Base-by-base conservation (phyloP, 371 early-diverging fungal species). In the Quaeritorhiza haematococci region DNA sequence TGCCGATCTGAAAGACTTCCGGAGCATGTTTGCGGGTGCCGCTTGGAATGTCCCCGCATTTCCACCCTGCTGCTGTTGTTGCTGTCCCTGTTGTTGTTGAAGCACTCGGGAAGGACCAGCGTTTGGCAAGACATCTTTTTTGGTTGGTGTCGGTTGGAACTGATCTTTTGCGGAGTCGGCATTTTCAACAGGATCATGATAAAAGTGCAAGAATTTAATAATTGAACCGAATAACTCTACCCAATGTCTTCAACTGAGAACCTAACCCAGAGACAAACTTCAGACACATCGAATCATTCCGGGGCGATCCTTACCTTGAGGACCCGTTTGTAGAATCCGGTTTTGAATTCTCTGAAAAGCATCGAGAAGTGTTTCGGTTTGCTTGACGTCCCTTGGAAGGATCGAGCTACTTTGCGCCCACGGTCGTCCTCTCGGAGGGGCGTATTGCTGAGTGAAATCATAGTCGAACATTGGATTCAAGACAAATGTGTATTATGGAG, bases 1-100 rank as follows among this genome's bases (percentile, higher is more conserved):
- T 5, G 67, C 71, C 24, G 72, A 72, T 28, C 77, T 50, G 48
- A 77, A 77, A n/a, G 67, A 62, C 43, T 77, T 74, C 30, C 67
- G 66, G 59, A 72, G 73, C 51, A 58, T 64, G 54, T 77, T 77
- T 3, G 46, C 46, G 7, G 46, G 21, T 8, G 21, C 21, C 46
- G 17, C 21, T 7, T 21, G 8, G 8, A 8, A 21, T 7, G 8
- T 46, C 46, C 8, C 8, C 46, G 46, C 46, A 7, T 26, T n/a
- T 8, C 7, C 13, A 7, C 10, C 46, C 13, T 8, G 8, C 69
- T 6, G 71, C 72, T n/a, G 24, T 32, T 46, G 23, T 58, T 10
- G 35, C 17, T 30, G 30, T 13, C 21, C 34, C 17, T 1, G 19
- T 50, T 24, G 32, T 26, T 46, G 26, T 48, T 32, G 17, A n/a